phyloP scores from a whole-genome alignment of 2,329 filamentous ascomycete species.

The Fusarium sp. region DNA sequence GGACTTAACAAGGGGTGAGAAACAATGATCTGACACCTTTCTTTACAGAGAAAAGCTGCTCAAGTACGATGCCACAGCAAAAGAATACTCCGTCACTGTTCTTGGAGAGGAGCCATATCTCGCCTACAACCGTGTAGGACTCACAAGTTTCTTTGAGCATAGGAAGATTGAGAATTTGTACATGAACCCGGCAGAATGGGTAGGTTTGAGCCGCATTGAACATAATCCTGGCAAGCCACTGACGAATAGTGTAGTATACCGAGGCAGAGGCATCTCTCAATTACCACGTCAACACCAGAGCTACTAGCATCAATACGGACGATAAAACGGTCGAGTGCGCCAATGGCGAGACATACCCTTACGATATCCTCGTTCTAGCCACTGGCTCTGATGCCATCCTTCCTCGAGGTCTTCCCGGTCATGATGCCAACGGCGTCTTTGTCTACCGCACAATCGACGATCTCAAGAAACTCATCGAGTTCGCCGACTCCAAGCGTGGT shows the following conservation, averaged over 20 bases:
- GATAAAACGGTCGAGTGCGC: slow-evolving; percentile 78
- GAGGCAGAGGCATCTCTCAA: slow-evolving; percentile 75
- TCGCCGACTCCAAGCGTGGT: slow-evolving; percentile 74
- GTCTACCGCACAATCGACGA: slow-evolving; percentile 91
- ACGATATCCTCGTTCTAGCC: slow-evolving; percentile 85
- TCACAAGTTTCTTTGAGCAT: slow-evolving; percentile 91
- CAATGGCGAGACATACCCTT: slow-evolving; percentile 75
- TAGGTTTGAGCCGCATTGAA: slow-evolving; percentile 48
- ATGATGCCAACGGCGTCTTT: slow-evolving; percentile 86
- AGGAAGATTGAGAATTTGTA: slow-evolving; percentile 89
- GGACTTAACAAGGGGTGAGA: background rate
- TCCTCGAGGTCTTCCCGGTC: slow-evolving; percentile 76
- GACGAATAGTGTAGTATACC: slow-evolving; percentile 66
- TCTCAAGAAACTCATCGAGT: slow-evolving; percentile 80
- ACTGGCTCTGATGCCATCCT: slow-evolving; percentile 89
- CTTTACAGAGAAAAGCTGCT: slow-evolving; percentile 82
- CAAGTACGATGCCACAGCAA: slow-evolving; percentile 81
- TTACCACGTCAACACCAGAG: slow-evolving; percentile 80
- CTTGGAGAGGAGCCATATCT: slow-evolving; percentile 90
- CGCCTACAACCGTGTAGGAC: slow-evolving; percentile 90
- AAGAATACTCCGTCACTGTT: slow-evolving; percentile 84
- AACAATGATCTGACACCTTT: slow-evolving; percentile 16
- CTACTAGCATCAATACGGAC: slow-evolving; percentile 71
- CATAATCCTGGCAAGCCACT: slow-evolving; percentile 1
- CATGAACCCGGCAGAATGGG: slow-evolving; percentile 87